Conservation (phyloP, 139 green algal genomes). For the Pleodorina starrii region DNA sequence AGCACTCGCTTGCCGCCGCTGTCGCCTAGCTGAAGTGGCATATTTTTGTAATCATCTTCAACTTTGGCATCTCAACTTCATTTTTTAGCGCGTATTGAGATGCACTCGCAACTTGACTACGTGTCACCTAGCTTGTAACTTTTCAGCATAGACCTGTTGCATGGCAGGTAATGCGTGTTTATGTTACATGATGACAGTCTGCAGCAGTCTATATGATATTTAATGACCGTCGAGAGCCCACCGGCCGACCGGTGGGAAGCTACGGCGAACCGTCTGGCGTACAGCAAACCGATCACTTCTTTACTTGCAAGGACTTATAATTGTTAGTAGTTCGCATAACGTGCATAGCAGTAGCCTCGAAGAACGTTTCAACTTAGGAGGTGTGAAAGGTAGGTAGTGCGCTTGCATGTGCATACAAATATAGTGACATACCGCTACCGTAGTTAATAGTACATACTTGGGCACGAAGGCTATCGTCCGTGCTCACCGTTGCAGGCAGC, state of each 20-base stretch:
- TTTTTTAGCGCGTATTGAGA: too few species aligned
- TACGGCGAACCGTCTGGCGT: conserved; percentile 23
- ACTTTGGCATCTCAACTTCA: too few species aligned
- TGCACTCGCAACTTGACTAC: background rate
- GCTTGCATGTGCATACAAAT: background rate
- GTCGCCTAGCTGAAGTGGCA: too few species aligned
- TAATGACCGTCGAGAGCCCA: conserved; percentile 9
- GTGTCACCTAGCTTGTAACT: background rate
- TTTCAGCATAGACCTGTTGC: background rate
- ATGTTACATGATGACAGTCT: too few species aligned
- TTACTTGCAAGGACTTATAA: background rate
- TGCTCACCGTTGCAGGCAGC: background rate
- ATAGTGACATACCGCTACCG: too few species aligned
- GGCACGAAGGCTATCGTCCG: too few species aligned
- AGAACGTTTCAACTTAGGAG: background rate
- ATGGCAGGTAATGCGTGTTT: background rate
- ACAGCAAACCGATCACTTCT: conserved; percentile 8
- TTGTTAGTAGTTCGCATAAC: background rate
- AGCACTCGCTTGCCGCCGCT: too few species aligned
- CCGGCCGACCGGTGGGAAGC: background rate
- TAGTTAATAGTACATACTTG: too few species aligned
- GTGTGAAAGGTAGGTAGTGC: conserved; percentile 8
- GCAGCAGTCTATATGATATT: background rate
- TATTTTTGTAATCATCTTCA: too few species aligned
- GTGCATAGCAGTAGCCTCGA: background rate